Evolutionary conservation across 179 eudicot genomes (phyloP).

Genomic region (Beta lomatogona): DNA sequence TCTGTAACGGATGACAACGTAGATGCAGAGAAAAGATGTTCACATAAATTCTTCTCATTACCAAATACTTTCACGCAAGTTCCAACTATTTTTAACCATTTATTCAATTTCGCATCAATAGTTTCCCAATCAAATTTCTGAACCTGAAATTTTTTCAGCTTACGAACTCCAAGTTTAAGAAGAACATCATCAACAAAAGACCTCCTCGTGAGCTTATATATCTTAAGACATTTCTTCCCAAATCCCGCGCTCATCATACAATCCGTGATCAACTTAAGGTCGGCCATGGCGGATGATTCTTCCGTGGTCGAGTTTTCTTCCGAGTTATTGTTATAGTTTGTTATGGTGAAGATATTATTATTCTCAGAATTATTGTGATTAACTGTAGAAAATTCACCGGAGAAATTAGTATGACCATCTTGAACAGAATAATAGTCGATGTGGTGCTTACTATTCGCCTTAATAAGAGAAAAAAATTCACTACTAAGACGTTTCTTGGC

Average conservation of each 20-base stretch:
- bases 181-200: slow-evolving; percentile 44
- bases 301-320: slow-evolving; percentile 40
- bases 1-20: slow-evolving; percentile 39
- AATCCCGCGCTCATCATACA: slow-evolving; percentile 78
- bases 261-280: slow-evolving; percentile 60
- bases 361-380: background rate
- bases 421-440: background rate
- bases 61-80: slow-evolving; percentile 48
- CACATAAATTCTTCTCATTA: slow-evolving; percentile 62
- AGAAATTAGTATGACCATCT: background rate
- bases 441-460: slow-evolving; percentile 23
- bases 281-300: slow-evolving; percentile 40
- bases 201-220: slow-evolving; percentile 50
- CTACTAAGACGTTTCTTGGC: slow-evolving; percentile 47
- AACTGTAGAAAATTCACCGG: background rate
- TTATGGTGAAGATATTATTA: slow-evolving; percentile 10
- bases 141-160: slow-evolving; percentile 40
- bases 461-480: slow-evolving; percentile 44
- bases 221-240: slow-evolving; percentile 64
- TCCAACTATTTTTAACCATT: slow-evolving; percentile 46
- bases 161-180: slow-evolving; percentile 21
- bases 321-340: background rate
- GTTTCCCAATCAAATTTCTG: slow-evolving; percentile 62
- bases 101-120: slow-evolving; percentile 48
- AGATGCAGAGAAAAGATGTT: slow-evolving; percentile 49